phyloP scores from a whole-genome alignment of 2,329 filamentous ascomycete species.

The Hypocrella siamensis region DNA sequence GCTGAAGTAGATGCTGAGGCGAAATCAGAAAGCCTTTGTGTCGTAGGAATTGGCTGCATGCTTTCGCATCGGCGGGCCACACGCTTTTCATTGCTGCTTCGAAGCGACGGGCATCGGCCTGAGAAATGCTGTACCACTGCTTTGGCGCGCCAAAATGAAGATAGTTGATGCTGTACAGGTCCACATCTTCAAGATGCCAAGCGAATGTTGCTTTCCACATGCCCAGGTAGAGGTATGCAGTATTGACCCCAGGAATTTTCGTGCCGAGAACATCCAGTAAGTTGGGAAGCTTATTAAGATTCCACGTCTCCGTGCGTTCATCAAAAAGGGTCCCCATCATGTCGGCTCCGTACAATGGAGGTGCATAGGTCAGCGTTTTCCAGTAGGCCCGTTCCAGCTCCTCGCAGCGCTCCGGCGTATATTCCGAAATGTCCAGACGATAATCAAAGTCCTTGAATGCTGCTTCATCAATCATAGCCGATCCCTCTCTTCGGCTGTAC shows the following conservation, averaged over 20 bases:
- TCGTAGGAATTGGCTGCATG: constrained; percentile 86
- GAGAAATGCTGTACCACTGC: constrained; percentile 99
- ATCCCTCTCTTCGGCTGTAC: constrained; percentile 64
- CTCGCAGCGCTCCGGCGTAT: constrained; percentile 78
- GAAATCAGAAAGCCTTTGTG: constrained; percentile 98
- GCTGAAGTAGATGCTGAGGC: constrained; percentile 67
- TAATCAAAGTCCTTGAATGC: constrained; percentile 89
- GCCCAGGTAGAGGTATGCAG: constrained; percentile 89
- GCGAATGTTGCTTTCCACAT: constrained; percentile 99
- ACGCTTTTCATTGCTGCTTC: constrained; percentile 90
- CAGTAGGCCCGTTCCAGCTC: constrained; percentile 92
- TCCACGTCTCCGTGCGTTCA: constrained; percentile 73
- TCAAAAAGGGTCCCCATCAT: constrained; percentile 92
- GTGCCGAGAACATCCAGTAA: constrained; percentile 85
- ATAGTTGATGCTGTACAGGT: constrained; percentile 99
- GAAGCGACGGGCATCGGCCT: constrained; percentile 82
- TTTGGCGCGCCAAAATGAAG: constrained; percentile 97
- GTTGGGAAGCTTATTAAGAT: constrained; percentile 87
- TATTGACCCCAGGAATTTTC: constrained; percentile 95
- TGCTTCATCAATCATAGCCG: constrained; percentile 71
- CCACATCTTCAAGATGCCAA: constrained; percentile 96
- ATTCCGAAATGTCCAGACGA: constrained; percentile 73
- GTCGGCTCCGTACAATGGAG: constrained; percentile 89
- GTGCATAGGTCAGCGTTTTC: constrained; percentile 92
- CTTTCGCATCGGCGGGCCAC: constrained; percentile 90